These are phyloP conservation scores for Euphorbia lathyris DNA, from an alignment of 345 rosid species.

Conservation along the genomic window DNA sequence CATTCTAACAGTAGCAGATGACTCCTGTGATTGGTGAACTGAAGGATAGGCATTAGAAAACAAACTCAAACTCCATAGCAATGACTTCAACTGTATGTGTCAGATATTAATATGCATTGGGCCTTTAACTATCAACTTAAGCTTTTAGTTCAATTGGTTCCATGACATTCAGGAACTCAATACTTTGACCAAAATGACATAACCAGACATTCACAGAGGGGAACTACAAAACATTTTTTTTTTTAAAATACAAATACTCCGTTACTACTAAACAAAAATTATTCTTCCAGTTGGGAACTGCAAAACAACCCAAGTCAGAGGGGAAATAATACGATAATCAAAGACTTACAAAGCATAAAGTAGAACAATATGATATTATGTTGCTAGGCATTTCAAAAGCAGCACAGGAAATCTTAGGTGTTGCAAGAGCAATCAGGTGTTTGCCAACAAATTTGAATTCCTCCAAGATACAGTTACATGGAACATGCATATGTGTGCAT, in stretches of 20 bases:
- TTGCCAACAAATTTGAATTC: constrained; percentile 12
- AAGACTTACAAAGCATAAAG: background rate
- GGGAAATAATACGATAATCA: too few species aligned
- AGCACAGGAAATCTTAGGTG: constrained; percentile 5
- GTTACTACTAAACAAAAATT: background rate
- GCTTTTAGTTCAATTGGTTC: too few species aligned
- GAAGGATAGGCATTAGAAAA: background rate
- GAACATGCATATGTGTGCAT: background rate
- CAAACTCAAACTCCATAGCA: background rate
- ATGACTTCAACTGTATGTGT: background rate
- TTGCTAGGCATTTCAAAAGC: background rate
- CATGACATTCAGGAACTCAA: background rate
- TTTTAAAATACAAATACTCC: background rate
- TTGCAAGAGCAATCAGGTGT: too few species aligned
- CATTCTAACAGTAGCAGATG: background rate
- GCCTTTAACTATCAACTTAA: too few species aligned
- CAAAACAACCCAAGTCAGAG: background rate
- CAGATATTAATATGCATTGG: too few species aligned
- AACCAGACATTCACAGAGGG: background rate
- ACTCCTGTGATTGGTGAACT: background rate
- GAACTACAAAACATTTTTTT: too few species aligned
- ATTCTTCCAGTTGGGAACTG: background rate
- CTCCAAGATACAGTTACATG: background rate
- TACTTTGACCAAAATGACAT: background rate
- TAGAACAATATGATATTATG: background rate